Base-by-base conservation (phyloP, 257 asterid species). In the Eucommia ulmoides region DNA sequence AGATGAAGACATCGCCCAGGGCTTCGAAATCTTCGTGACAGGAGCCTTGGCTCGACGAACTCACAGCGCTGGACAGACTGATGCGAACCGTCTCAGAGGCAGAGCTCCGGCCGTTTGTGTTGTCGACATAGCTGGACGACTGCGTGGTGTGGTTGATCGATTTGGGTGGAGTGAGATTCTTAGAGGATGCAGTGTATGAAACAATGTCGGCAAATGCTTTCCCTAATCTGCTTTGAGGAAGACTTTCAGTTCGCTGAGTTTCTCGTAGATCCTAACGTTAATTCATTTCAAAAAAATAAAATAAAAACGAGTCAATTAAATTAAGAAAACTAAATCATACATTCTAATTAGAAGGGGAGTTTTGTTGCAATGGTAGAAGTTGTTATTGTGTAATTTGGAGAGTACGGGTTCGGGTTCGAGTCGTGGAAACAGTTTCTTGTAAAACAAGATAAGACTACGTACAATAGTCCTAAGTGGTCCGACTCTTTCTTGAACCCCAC, bases 21-120 rank as follows among this genome's bases (percentile, higher is more conserved):
- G 55, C 61, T 52, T 69, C 76, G 52, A 67, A 50, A 66, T 79
- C 76, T 55, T 58, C 76, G 7, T 60, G 65, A 65, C 52, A 70
- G 55, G 86, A 74, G 62, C 70, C 80, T 51, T 61, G 72, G 60
- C 86, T 76, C 23, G 73, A 72, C 61, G 84, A 72, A 60, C 82
- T 72, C 33, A 74, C 52, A 52, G 62, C 74, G 72, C 80, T 76
- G 49, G 82, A 77, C 49, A 59, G 67, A 66, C 86, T 79, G 52
- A 62, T 19, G 54, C 70, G 71, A 22, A 51, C 60, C 61, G 68
- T 59, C 63, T 76, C 79, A 23, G 65, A 59, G n/a, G n/a, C n/a
- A n/a, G 86, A 82, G 65, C 56, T 76, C 54, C 66, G 53, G 22
- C 54, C 57, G 51, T 33, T 58, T 61, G 42, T 56, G 52, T 58